Evolutionary conservation across 164 flowering plant species (phyloP).

Genomic region (Magnolia changhungtana): DNA sequence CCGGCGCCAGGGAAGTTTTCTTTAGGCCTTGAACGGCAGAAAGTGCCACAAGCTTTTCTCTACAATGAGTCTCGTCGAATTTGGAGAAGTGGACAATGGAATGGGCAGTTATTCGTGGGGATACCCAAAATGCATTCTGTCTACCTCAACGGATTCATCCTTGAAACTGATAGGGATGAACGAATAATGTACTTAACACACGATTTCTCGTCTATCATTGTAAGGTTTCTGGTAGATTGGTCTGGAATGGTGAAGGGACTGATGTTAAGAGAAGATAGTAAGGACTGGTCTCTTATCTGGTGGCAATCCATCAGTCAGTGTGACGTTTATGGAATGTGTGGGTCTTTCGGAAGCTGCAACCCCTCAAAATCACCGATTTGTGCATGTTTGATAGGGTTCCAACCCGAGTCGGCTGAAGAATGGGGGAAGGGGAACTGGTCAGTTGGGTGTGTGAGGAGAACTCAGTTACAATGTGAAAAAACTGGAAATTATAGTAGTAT

Average conservation of each 20-base stretch:
- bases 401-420: neutral
- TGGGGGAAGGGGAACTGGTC: neutral
- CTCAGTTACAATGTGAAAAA: neutral
- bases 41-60: neutral
- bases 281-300: neutral
- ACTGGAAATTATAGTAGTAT: neutral
- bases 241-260: neutral
- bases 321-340: neutral
- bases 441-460: constrained; percentile 3
- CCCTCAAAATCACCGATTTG: neutral
- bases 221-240: neutral
- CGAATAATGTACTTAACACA: neutral
- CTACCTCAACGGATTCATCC: neutral
- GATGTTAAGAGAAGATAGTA: too few species aligned
- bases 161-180: neutral
- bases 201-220: neutral
- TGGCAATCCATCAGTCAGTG: neutral
- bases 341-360: neutral
- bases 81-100: constrained; percentile 3
- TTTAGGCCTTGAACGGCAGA: neutral
- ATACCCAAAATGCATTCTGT: neutral
- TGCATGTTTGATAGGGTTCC: neutral
- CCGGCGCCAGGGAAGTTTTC: neutral
- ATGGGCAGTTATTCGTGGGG: neutral
- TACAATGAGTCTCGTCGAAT: neutral